Base-by-base conservation (phyloP, 768 basidiomycete species). In the Tricholoma hemisulphureum region DNA sequence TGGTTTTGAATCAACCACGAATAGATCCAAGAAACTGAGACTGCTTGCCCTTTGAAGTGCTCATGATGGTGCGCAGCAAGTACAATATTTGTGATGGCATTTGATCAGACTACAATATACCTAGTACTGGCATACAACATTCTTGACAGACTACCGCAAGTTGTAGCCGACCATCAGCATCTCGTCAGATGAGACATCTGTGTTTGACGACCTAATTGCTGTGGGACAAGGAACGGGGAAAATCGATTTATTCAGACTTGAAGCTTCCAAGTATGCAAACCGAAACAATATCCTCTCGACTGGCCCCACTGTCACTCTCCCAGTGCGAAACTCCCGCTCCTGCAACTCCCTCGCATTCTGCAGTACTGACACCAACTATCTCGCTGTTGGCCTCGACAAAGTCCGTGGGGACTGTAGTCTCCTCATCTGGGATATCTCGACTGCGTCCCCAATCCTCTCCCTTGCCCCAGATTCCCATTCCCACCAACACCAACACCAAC, bases 371-470 rank as follows among this genome's bases (percentile, higher is more conserved):
- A 82, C 89, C 6, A 91, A 86, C 63, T 88, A 86, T 63, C 83
- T 92, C 23, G 89, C 89, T 16, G 87, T 87, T 4, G 91, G 91
- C 6, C 79, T 91, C 37, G 91, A 93, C 68, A 91, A 89, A 73
- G 85, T 87, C 32, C 82, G 89, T 14, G 84, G 84, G 7, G 90
- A 92, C 59, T 73, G 81, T 7, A 88, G 90, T 71, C 76, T 93
- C 52, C 75, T 88, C 16, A 80, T 92, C 21, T 92, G 89, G 88
- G 89, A 92, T 59, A 76, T 91, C 48, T 79, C 77, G 48, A 72
- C 83, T 3, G 72, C 81, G 3, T 69, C 77, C 2, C 67, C 76
- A 52, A 63, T 59, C 65, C 72, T 45, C 65, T 72, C 62, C 35
- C 41, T 67, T 45, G 53, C 63, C 31, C 45, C 60, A 37, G 57